Base-by-base conservation (phyloP, 169 alveolate genomes). In the Cryptosporidium tyzzeri region DNA sequence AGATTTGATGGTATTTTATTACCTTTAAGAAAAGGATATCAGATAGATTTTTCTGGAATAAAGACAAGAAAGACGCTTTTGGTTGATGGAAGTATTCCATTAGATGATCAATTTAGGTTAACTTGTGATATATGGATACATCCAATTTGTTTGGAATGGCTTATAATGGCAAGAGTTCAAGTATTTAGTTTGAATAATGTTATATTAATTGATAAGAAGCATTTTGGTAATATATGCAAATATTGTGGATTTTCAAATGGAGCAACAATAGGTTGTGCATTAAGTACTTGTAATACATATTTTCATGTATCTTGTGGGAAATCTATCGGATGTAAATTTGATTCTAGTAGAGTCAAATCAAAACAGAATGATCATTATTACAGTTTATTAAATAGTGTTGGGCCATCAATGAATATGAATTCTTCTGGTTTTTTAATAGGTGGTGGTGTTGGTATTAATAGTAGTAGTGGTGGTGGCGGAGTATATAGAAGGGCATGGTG, bases 281-380 rank as follows among this genome's bases (percentile, higher is more conserved):
- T 44, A 10, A 62, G 51, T 50, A 31, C 62, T 29, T 80, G 89
- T 41, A 26, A 41, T 37, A 80, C 51, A 29, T n/a, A 59, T 33
- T 80, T 80, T 23, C 89, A 80, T 50, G 75, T 80, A 21, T 80
- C 89, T 12, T 80, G 89, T 65, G 89, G 89, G 10, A 59, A 50
- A 29, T 62, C 75, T 12, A 65, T 80, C 39, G 89, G 89, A 18
- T 80, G 89, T 50, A 80, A 65, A 14, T 80, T 80, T 16, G 89
- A 80, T 7, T 80, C 71, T 1, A 80, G 68, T 16, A 59, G 50
- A 21, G 14, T 23, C 35, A 80, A 80, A n/a, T 23, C 61, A 16
- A 80, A 65, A 29, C 89, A 62, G 21, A n/a, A 21, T 41, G 89
- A 59, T 23, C 80, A 55, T 12, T 70, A 39, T 29, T 18, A 58